These are phyloP conservation scores for Diaporthe destruens DNA, from an alignment of 2,329 filamentous ascomycete genomes.

Conservation along the genomic window DNA sequence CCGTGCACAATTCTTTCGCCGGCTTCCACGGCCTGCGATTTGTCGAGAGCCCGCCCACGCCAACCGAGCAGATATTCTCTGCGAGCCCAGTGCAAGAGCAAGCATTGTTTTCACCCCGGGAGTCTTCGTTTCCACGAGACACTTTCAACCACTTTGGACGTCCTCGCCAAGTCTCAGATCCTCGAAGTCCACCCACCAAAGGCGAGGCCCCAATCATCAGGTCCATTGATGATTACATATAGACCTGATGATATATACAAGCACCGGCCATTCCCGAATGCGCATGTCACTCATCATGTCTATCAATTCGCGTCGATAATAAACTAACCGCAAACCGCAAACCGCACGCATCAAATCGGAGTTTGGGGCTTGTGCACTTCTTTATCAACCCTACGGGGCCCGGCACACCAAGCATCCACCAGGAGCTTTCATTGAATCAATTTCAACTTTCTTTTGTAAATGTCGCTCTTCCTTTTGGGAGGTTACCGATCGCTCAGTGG, in stretches of 20 bases:
- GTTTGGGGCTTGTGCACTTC: slow-evolving; percentile 30
- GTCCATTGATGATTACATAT: slow-evolving; percentile 83
- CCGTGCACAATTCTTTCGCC: slow-evolving; percentile 64
- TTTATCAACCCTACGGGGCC: slow-evolving; percentile 3
- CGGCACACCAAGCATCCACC: slow-evolving; percentile 35
- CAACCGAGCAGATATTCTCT: slow-evolving; percentile 62
- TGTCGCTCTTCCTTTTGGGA: slow-evolving; percentile 6
- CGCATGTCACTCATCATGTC: slow-evolving; percentile 28
- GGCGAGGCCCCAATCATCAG: slow-evolving; percentile 81
- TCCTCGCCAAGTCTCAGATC: slow-evolving; percentile 69
- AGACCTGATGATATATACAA: slow-evolving; percentile 46
- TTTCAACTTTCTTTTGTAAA: slow-evolving; percentile 40
- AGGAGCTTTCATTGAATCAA: slow-evolving; percentile 37
- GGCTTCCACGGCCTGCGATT: slow-evolving; percentile 64
- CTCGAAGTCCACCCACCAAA: slow-evolving; percentile 79
- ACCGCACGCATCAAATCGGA: slow-evolving; percentile 35
- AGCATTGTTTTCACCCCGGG: slow-evolving; percentile 57
- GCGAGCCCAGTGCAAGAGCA: slow-evolving; percentile 24
- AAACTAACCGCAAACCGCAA: slow-evolving; percentile 16
- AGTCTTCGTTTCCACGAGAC: slow-evolving; percentile 66
- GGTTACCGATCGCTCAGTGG: slow-evolving; percentile 38
- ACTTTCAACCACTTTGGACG: slow-evolving; percentile 65
- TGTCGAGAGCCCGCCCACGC: slow-evolving; percentile 64
- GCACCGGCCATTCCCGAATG: background rate
- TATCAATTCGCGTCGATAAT: slow-evolving; percentile 33